Evolutionary conservation across 1,284 basidiomycete species (phyloP), one percentile per base, ranked within the genome.

Genomic region (Trichosporon asahii): DNA sequence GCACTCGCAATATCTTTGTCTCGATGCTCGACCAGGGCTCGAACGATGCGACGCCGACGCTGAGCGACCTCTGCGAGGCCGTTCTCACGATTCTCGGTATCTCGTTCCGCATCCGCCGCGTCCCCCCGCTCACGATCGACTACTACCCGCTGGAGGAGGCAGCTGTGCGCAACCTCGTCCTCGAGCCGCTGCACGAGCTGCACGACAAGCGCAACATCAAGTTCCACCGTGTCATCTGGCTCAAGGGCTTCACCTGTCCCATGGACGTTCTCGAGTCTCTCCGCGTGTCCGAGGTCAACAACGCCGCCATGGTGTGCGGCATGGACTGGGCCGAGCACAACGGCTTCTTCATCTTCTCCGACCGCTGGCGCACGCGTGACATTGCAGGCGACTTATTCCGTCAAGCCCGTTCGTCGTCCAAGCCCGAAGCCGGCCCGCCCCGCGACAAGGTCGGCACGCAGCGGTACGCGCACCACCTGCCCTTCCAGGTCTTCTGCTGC

Each of bases 261-360:
- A 95, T 93, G 78, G 95, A 98, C 81, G 94, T 98, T 64, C 85
- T 98, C 67, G 95, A 98, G 84, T 95, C 92, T 21, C 89, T 97
- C 79, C 90, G 94, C 73, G 90, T 97, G 70, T 93, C 91, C 80
- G 87, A 91, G 75, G 87, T 88, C 46, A 98, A 97, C 80, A 89
- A 93, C 76, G 95, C 95, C 0, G 92, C 93, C 0, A 94, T 98
- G 93, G 93, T 96, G 1, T 97, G 95, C 80, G 94, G 94, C 27
- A 97, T 97, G 95, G 95, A 98, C 80, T 98, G 95, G 95, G 94
- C 94, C 27, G 94, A 98, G 82, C 91, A 94, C 80, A 93, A 94
- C 75, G 94, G 94, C 0, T 92, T 94, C 84, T 98, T 96, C 85
- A 94, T 97, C 76, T 97, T 96, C 84, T 96, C 94, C 27, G 95